A percentile compares a stretch with the other conserved stretches of the same genome.
Evolutionary conservation across 73 alveolate genomes (phyloP).

Genomic region (Diophrys sp.): DNA sequence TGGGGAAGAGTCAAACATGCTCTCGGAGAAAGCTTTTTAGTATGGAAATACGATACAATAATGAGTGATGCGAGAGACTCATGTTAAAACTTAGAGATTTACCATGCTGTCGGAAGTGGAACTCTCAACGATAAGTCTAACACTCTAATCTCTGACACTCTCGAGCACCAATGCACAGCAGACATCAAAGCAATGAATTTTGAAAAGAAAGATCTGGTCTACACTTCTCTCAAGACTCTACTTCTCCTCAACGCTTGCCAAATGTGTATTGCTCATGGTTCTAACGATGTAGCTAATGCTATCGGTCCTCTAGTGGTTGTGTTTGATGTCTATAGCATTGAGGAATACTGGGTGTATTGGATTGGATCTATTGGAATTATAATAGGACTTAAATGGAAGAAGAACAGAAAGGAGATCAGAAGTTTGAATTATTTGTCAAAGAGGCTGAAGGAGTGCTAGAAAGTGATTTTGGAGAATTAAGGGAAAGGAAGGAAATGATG

Average conservation of each 20-base stretch:
- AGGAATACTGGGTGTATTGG: neutral
- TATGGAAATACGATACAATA: neutral
- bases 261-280: constrained; percentile 21
- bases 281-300: constrained; percentile 15
- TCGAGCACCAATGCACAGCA: neutral
- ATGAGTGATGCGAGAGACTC: neutral
- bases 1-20: neutral
- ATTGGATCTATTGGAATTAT: constrained; percentile 13
- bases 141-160: neutral
- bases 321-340: neutral
- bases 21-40: neutral
- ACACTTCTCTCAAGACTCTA: neutral
- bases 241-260: constrained; percentile 6
- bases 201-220: neutral
- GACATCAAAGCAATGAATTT: neutral
- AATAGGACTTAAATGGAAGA: neutral
- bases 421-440: too few relatives aligned
- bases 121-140: neutral
- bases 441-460: too few relatives aligned
- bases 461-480: too few relatives aligned
- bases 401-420: too few relatives aligned
- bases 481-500: too few relatives aligned
- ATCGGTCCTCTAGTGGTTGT: constrained; percentile 9
- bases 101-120: neutral
- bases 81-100: neutral